Conservation (phyloP, 2,329 filamentous ascomycete species). For the Colletotrichum higginsianum region DNA sequence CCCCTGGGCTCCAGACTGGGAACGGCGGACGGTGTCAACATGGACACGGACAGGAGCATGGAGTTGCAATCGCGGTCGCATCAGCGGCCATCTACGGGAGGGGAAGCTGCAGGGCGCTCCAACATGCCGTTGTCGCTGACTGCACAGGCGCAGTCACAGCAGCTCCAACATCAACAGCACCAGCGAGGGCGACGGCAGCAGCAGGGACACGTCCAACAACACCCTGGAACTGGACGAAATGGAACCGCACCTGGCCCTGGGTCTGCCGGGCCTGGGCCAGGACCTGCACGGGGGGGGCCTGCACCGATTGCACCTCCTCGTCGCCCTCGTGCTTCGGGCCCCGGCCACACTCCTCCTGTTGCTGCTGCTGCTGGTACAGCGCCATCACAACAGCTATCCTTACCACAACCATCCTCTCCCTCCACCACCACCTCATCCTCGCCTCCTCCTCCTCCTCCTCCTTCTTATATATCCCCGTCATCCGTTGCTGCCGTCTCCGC, state of each 20-base stretch:
- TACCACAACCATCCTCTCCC: too few relatives aligned
- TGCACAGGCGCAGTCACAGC: conserved; percentile 35
- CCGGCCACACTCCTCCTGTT: neutral
- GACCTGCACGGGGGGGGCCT: neutral
- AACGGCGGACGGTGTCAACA: conserved; percentile 3
- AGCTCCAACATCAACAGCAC: conserved; percentile 19
- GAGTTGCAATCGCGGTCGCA: conserved; percentile 30
- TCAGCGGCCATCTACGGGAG: conserved; percentile 22
- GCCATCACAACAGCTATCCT: too few relatives aligned
- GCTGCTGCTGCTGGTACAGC: too few relatives aligned
- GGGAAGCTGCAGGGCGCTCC: conserved; percentile 22
- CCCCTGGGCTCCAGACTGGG: conserved; percentile 7
- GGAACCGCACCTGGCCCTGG: neutral
- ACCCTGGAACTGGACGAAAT: neutral
- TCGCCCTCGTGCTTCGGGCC: conserved; percentile 2
- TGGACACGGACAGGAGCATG: conserved; percentile 4
- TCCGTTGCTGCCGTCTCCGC: conserved; percentile 5
- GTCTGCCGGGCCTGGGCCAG: neutral
- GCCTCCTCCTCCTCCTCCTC: neutral
- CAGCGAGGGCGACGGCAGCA: neutral
- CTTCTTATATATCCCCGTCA: neutral
- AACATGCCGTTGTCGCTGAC: conserved; percentile 2
- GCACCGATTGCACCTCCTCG: neutral
- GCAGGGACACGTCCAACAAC: neutral
- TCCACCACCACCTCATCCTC: neutral